Percentiles rank a stretch among this genome's conserved stretches.
Conservation (phyloP, 139 green algal genomes). For the Micromonas commoda region DNA sequence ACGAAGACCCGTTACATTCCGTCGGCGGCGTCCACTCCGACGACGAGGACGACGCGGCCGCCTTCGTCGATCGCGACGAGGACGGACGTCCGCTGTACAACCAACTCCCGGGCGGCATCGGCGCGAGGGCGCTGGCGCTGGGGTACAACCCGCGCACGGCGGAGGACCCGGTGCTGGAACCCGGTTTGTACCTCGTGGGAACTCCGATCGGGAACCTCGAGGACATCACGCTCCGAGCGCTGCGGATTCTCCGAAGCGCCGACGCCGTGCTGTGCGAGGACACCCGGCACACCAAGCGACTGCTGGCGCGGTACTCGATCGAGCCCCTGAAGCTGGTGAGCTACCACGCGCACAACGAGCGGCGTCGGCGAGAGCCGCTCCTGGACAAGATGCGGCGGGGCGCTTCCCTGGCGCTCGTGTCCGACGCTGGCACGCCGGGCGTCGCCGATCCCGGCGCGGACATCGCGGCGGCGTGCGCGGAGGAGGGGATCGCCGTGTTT, state of each 20-base stretch:
- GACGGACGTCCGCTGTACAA: not conserved
- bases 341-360: constrained; percentile 85
- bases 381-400: constrained; percentile 50
- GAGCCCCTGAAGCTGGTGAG: constrained; percentile 33
- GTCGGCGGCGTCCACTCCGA: not conserved
- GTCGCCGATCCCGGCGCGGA: constrained; percentile 76
- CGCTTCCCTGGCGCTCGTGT: constrained; percentile 72
- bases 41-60: no score
- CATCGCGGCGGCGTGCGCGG: constrained; percentile 48
- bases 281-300: constrained; percentile 67
- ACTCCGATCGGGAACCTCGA: constrained; percentile 82
- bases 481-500: constrained; percentile 40
- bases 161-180: constrained; percentile 23
- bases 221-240: constrained; percentile 69
- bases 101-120: no score
- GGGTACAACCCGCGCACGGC: constrained; percentile 18
- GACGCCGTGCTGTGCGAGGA: constrained; percentile 77
- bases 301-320: constrained; percentile 63
- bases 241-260: constrained; percentile 54
- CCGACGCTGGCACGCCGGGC: constrained; percentile 59
- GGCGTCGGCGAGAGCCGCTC: constrained; percentile 41
- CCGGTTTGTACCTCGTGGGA: constrained; percentile 59
- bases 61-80: not conserved
- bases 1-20: not conserved
- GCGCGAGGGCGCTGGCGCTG: not conserved